Evolutionary conservation across 306 rosid genomes (phyloP).

Genomic region (Begonia fuchsioides): DNA sequence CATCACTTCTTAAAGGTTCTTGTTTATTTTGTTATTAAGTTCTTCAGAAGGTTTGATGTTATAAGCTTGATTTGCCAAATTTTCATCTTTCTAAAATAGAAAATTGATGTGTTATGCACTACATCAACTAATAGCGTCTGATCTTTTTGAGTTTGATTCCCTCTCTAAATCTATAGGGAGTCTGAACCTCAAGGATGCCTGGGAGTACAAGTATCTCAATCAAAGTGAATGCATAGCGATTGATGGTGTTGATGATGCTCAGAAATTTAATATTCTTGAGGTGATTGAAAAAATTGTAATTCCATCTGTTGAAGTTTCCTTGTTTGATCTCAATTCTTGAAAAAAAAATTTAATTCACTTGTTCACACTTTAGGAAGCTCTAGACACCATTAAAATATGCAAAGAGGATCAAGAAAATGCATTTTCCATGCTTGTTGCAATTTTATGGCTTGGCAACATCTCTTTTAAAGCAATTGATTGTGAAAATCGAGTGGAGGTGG

Average conservation of each 20-base stretch:
- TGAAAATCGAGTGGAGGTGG: slow-evolving; percentile 67
- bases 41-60: background rate
- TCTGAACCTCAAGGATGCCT: slow-evolving; percentile 47
- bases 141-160: background rate
- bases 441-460: slow-evolving; percentile 91
- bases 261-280: slow-evolving; percentile 41
- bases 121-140: background rate
- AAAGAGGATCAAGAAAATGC: slow-evolving; percentile 64
- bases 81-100: background rate
- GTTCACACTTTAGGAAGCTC: slow-evolving; percentile 44
- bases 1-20: slow-evolving; percentile 63
- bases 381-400: slow-evolving; percentile 40
- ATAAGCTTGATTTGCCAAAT: background rate
- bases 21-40: background rate
- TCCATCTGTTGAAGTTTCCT: slow-evolving; percentile 5
- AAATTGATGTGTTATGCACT: background rate
- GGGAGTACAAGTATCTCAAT: slow-evolving; percentile 63
- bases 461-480: slow-evolving; percentile 47
- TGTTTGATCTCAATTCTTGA: slow-evolving; percentile 7
- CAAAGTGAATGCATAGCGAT: slow-evolving; percentile 60
- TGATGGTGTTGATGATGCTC: slow-evolving; percentile 54
- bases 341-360: slow-evolving; percentile 4
- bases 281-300: slow-evolving; percentile 28
- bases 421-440: slow-evolving; percentile 56
- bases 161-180: slow-evolving; percentile 34